A percentile compares a stretch with the other conserved stretches of the same genome.
Conservation (phyloP, 1,284 basidiomycete species). For the Tylopilus orsonianus region DNA sequence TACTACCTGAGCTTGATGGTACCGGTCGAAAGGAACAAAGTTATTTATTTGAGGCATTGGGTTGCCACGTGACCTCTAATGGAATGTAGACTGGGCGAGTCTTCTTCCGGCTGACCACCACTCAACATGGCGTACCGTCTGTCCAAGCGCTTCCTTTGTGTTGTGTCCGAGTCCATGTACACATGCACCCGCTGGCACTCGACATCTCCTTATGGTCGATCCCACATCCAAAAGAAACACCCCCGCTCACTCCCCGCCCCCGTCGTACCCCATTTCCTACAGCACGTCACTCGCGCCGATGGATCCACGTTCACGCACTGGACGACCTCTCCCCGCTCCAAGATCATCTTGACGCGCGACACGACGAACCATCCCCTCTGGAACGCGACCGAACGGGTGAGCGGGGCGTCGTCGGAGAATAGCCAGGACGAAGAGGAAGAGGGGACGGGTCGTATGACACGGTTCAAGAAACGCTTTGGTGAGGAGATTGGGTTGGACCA, state of each 20-base stretch:
- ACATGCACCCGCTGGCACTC: constrained; percentile 47
- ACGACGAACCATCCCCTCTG: constrained; percentile 84
- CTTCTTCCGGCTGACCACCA: too few relatives aligned
- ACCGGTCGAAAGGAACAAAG: too few relatives aligned
- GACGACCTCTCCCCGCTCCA: constrained; percentile 80
- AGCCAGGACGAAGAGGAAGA: constrained; percentile 68
- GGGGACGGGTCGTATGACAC: constrained; percentile 71
- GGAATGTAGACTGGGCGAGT: too few relatives aligned
- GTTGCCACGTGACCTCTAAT: constrained; percentile 1
- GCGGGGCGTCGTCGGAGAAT: constrained; percentile 58
- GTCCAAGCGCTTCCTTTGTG: constrained; percentile 14
- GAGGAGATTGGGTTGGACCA: constrained; percentile 48
- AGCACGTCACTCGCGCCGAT: constrained; percentile 79
- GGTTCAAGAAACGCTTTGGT: constrained; percentile 78
- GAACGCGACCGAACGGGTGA: constrained; percentile 55
- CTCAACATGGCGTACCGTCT: constrained; percentile 16
- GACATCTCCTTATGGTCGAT: constrained; percentile 71
- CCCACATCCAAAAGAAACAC: constrained; percentile 73
- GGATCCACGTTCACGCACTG: constrained; percentile 85
- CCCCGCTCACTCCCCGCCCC: constrained; percentile 71
- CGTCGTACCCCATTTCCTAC: constrained; percentile 80
- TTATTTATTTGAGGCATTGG: too few relatives aligned
- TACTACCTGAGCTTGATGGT: too few relatives aligned
- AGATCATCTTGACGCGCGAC: constrained; percentile 76
- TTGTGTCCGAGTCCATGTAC: neutral